A percentile compares a stretch with the other conserved stretches of the same genome.
Evolutionary conservation across 129 eudicot genomes (phyloP).

Genomic region (Calendula officinalis): DNA sequence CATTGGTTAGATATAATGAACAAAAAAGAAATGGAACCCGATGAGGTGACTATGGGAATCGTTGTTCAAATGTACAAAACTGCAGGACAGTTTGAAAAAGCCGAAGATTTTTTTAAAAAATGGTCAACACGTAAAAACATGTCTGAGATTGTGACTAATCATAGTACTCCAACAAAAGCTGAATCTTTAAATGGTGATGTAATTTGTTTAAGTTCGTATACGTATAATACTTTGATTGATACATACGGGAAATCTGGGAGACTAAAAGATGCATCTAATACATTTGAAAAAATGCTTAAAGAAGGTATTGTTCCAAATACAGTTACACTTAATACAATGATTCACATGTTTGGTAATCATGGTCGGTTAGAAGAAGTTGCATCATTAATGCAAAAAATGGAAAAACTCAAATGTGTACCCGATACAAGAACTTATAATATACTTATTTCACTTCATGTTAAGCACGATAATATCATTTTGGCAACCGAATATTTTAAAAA

Average conservation of each 20-base stretch:
- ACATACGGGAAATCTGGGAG: constrained; percentile 86
- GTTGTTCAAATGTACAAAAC: constrained; percentile 81
- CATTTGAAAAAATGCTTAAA: constrained; percentile 60
- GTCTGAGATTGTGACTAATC: too few relatives aligned
- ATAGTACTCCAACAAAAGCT: too few relatives aligned
- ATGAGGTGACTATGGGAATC: constrained; percentile 77
- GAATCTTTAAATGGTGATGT: too few relatives aligned
- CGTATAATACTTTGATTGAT: constrained; percentile 83
- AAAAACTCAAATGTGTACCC: constrained; percentile 53
- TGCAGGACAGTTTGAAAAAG: constrained; percentile 69
- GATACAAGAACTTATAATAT: constrained; percentile 88
- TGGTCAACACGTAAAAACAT: constrained; percentile 50
- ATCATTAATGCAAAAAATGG: constrained; percentile 47
- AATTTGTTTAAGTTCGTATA: constrained; percentile 18
- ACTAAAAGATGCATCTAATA: constrained; percentile 57
- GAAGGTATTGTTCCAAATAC: constrained; percentile 68
- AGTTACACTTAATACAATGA: constrained; percentile 87
- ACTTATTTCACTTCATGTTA: constrained; percentile 73
- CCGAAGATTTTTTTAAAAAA: constrained; percentile 66
- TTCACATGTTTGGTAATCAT: constrained; percentile 76
- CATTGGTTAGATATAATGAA: constrained; percentile 68
- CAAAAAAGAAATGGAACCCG: constrained; percentile 62
- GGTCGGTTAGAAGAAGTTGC: constrained; percentile 64
- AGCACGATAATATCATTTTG: constrained; percentile 53
- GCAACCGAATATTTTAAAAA: constrained; percentile 57